phyloP scores from a whole-genome alignment of 192 early-diverging fungal species.

The Coemansia sp. region DNA sequence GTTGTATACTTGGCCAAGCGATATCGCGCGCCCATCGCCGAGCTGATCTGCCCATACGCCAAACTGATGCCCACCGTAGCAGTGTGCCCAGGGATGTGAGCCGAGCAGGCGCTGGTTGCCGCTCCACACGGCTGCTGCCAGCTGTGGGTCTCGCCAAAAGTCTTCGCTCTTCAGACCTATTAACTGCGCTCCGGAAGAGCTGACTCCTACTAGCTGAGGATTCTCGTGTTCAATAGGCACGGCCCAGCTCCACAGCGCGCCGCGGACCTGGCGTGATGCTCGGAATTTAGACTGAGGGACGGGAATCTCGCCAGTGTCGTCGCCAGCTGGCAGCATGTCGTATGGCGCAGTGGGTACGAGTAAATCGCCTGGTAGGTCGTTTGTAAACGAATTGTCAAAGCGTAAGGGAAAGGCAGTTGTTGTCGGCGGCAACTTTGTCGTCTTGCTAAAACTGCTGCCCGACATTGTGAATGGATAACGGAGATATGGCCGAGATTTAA shows the following conservation, averaged over 20 bases:
- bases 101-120: constrained; percentile 50
- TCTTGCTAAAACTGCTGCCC: constrained; percentile 7
- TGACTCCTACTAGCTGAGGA: constrained; percentile 32
- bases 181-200: constrained; percentile 19
- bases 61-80: constrained; percentile 77
- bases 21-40: constrained; percentile 87
- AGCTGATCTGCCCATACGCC: constrained; percentile 73
- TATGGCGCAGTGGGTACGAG: constrained; percentile 15
- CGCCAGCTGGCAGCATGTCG: not conserved
- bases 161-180: constrained; percentile 9
- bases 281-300: constrained; percentile 16
- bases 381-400: constrained; percentile 29
- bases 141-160: constrained; percentile 17
- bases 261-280: constrained; percentile 21
- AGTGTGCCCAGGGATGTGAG: constrained; percentile 66
- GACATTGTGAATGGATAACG: not conserved
- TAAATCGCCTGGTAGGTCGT: constrained; percentile 36
- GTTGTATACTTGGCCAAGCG: constrained; percentile 62
- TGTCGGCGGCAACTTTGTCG: constrained; percentile 11
- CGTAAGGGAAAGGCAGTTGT: constrained; percentile 5
- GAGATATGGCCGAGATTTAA: not conserved
- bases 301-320: not conserved
- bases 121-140: constrained; percentile 44
- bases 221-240: constrained; percentile 15
- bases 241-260: constrained; percentile 45